These are phyloP conservation scores for Phytopythium aichiense DNA, from an alignment of 352 stramenopile species.

Conservation along the genomic window DNA sequence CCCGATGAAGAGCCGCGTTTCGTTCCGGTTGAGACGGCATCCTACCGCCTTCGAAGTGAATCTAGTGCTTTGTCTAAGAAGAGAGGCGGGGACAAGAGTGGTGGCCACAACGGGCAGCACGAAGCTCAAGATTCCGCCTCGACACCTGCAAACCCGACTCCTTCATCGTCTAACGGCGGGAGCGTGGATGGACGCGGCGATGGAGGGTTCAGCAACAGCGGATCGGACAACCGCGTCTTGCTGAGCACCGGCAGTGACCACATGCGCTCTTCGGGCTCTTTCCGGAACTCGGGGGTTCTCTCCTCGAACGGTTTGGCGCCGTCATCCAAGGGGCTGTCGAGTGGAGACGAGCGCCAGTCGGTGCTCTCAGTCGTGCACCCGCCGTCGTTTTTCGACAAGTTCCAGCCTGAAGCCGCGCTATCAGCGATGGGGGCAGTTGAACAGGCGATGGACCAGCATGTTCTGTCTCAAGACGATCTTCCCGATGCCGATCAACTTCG, in stretches of 20 bases:
- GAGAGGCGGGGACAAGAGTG: background rate
- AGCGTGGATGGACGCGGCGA: slow-evolving; percentile 2
- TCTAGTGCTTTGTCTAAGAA: slow-evolving; percentile 26
- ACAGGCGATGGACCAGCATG: slow-evolving; percentile 44
- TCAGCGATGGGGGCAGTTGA: slow-evolving; percentile 60
- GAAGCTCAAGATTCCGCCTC: background rate
- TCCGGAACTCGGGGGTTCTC: slow-evolving; percentile 1
- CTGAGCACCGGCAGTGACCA: slow-evolving; percentile 1
- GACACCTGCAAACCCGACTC: background rate
- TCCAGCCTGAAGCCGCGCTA: slow-evolving; percentile 52
- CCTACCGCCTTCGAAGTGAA: slow-evolving; percentile 36
- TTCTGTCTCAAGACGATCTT: slow-evolving; percentile 31
- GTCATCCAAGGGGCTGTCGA: slow-evolving; percentile 1
- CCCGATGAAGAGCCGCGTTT: slow-evolving; percentile 21
- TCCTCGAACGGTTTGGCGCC: slow-evolving; percentile 2
- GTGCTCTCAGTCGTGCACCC: slow-evolving; percentile 32
- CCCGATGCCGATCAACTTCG: slow-evolving; percentile 30
- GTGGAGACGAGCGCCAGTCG: slow-evolving; percentile 46
- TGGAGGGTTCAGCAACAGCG: background rate
- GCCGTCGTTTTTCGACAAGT: slow-evolving; percentile 45
- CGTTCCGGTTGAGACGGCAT: slow-evolving; percentile 8
- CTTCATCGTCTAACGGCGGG: background rate
- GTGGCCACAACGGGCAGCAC: background rate
- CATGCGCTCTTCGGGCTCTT: slow-evolving; percentile 5
- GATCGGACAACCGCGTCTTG: background rate